Evolutionary conservation across 495 filamentous ascomycete species (phyloP).

Genomic region (Staphylotrichum tortipilum): DNA sequence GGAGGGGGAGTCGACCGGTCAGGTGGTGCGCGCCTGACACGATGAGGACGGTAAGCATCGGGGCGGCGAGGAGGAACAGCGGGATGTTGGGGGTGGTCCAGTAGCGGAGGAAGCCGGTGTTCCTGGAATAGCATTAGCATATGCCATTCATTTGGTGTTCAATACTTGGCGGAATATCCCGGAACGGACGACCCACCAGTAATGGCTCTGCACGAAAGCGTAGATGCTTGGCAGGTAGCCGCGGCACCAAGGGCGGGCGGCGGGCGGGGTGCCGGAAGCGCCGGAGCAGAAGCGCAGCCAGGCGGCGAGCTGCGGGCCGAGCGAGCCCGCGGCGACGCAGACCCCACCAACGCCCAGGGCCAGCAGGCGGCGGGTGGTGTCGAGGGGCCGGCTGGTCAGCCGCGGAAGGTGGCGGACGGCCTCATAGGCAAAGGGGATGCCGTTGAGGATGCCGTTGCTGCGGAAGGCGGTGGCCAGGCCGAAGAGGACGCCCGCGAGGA

Average conservation of each 20-base stretch:
- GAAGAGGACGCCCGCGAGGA: slow-evolving; percentile 60
- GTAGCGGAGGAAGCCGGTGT: slow-evolving; percentile 78
- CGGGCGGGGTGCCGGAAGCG: slow-evolving; percentile 13
- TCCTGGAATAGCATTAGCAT: no score
- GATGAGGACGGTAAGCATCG: slow-evolving; percentile 64
- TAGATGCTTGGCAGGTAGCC: slow-evolving; percentile 73
- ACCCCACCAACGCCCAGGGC: slow-evolving; percentile 56
- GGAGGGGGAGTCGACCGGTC: not conserved
- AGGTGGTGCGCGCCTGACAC: slow-evolving; percentile 49
- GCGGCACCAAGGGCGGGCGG: slow-evolving; percentile 77
- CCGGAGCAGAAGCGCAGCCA: slow-evolving; percentile 60
- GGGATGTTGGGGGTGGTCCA: slow-evolving; percentile 84
- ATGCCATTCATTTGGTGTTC: no score
- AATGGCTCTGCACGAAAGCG: slow-evolving; percentile 74
- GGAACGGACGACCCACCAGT: slow-evolving; percentile 63
- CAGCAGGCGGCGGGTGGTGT: slow-evolving; percentile 39
- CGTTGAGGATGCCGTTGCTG: slow-evolving; percentile 83
- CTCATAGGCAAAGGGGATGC: slow-evolving; percentile 45
- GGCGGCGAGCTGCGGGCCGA: slow-evolving; percentile 66
- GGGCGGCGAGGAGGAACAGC: slow-evolving; percentile 73
- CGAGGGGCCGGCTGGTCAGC: slow-evolving; percentile 8
- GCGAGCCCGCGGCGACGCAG: slow-evolving; percentile 54
- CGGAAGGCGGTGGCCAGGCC: slow-evolving; percentile 66
- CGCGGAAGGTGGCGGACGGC: slow-evolving; percentile 44
- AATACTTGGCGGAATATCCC: not conserved